Evolutionary conservation across 202 grass and related monocot genomes (phyloP), one percentile per base, ranked within the genome.

Genomic region (Brachypodium distachyon): DNA sequence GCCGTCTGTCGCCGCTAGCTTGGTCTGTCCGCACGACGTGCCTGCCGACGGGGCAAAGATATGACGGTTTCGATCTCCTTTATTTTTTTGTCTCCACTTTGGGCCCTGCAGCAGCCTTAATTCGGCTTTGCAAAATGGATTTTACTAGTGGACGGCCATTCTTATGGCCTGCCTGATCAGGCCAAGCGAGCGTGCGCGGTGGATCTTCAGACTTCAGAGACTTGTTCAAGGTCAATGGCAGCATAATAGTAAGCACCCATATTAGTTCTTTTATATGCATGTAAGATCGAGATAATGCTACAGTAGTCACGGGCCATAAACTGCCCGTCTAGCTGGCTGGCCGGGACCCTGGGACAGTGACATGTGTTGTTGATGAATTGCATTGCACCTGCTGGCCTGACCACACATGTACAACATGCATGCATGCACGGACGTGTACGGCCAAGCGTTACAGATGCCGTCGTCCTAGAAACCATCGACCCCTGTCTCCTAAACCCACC

Each of bases 21-120:
- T n/a, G n/a, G n/a, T n/a, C 8, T 1, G 7, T 22, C 72, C 72
- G 81, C 70, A 70, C 77, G 56, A 61, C 76, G 83, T 80, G 75
- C 32, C n/a, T 38, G 65, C 65, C 27, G 14, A 29, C 5, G 36
- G 9, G 43, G 14, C 4, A 11, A 11, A 41, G 28, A 9, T 29
- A 51, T 8, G 48, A 47, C 3, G 22, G 67, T 25, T 67, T 58
- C 19, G 12, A 67, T 58, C 67, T 59, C 38, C 75, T n/a, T 5
- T 32, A 4, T 4, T 5, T 32, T 4, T 4, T 39, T 32, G 50
- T 59, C 40, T 29, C 75, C 76, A 22, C 39, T 61, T 59, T 23
- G 7, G 1, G 34, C 5, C 27, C 27, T 28, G 21, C 50, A 4
- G 19, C n/a, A n/a, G 6, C 51, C 8, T 42, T 12, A 31, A 16